Percentiles rank a stretch among this genome's conserved stretches.
These are phyloP conservation scores for Ascochyta fabae DNA, from an alignment of 2,329 filamentous ascomycete species.

Conservation along the genomic window DNA sequence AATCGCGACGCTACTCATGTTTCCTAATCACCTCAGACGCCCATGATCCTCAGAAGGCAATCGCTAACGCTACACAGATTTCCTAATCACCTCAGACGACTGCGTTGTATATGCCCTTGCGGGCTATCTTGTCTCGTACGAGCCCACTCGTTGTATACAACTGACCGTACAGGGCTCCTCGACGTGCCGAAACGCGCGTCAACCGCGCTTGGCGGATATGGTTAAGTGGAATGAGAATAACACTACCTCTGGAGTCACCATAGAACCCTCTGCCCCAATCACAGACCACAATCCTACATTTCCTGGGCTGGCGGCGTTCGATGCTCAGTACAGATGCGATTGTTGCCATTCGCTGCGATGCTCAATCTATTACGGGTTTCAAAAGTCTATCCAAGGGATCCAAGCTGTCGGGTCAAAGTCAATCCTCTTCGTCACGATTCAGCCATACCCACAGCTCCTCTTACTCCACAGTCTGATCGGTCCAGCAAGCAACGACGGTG, in stretches of 20 bases:
- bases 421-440: constrained; percentile 14
- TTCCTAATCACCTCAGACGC: neutral
- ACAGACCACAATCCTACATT: neutral
- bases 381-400: constrained; percentile 4
- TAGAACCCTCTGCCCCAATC: neutral
- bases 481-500: neutral
- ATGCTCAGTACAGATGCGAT: neutral
- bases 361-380: neutral
- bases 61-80: neutral
- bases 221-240: neutral
- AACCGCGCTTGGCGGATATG: constrained; percentile 6
- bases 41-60: no score
- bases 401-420: constrained; percentile 12
- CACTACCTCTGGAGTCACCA: neutral
- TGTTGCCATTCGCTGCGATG: neutral
- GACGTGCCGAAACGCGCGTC: neutral
- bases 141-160: neutral
- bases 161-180: neutral
- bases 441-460: neutral
- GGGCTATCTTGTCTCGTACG: neutral
- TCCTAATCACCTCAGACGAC: neutral
- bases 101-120: neutral
- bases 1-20: neutral
- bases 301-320: neutral
- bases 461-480: neutral